phyloP scores from a whole-genome alignment of 345 rosid species.

The Physaria fendleri region DNA sequence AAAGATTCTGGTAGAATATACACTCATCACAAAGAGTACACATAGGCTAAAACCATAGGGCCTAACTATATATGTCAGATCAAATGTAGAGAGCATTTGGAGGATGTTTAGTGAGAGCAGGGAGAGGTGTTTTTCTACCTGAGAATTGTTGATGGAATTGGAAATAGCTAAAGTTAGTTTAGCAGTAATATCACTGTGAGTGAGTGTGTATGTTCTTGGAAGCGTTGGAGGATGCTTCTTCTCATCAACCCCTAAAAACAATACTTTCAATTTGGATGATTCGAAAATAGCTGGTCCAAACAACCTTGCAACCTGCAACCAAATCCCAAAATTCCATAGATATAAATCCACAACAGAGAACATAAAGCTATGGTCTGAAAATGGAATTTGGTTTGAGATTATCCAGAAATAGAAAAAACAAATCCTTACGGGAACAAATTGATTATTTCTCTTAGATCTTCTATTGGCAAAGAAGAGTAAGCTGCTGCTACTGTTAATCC shows the following conservation, averaged over 20 bases:
- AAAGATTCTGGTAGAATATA: not conserved
- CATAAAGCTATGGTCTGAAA: no score
- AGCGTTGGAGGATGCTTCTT: constrained; percentile 85
- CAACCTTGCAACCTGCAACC: constrained; percentile 67
- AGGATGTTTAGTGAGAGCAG: no score
- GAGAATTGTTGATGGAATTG: constrained; percentile 83
- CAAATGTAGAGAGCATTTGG: no score
- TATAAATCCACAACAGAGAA: not conserved
- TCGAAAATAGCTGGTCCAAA: constrained; percentile 95
- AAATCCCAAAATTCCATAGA: not conserved
- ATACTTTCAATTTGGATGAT: constrained; percentile 83
- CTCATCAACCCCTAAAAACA: constrained; percentile 87
- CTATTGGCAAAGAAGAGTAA: constrained; percentile 39
- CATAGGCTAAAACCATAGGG: not conserved
- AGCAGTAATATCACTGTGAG: constrained; percentile 86
- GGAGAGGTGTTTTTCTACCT: constrained; percentile 46
- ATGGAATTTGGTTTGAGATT: no score
- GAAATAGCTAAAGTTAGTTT: constrained; percentile 85
- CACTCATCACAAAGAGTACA: not conserved
- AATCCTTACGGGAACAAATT: constrained; percentile 50
- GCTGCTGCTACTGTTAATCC: constrained; percentile 28
- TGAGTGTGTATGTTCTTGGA: constrained; percentile 87
- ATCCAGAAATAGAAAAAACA: no score
- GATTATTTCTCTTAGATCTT: constrained; percentile 45
- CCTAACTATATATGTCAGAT: not conserved